Base-by-base conservation (phyloP, 2,329 filamentous ascomycete species). In the Paecilomyces niveus region DNA sequence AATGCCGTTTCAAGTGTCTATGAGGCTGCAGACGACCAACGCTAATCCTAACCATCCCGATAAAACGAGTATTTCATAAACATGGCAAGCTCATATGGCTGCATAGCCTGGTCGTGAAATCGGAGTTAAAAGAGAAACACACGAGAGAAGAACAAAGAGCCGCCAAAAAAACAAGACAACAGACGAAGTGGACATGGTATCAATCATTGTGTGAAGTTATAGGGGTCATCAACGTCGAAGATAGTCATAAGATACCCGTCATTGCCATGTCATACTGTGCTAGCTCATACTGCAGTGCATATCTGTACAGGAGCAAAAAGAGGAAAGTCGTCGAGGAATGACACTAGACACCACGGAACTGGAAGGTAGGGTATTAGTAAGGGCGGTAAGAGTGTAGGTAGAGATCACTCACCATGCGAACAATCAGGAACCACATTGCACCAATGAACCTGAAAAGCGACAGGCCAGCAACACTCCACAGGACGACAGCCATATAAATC, bases 351-450 rank as follows among this genome's bases (percentile, higher is more conserved):
- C 79, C 80, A 53, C 80, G 79, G 78, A 81, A 81, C 79, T 81
- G 63, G 18, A 57, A 1, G 53, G 18, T n/a, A 24, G 21, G 64
- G 77, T 68, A 76, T 72, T 53, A 61, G 31, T 39, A 52, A 13
- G 33, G 39, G 35, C 26, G 15, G 4, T 11, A 31, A 24, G 24
- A 13, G 21, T 21, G 58, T 21, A 9, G 22, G 50, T 18, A n/a
- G n/a, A 21, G 39, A 45, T 45, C n/a, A 74, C 91, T 85, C 74
- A 96, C 93, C 84, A 95, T 83, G 68, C 92, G 83, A 58, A 93
- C 88, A 66, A 97, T 82, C 80, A 99, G 83, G 78, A 97, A 97
- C 90, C 92, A 96, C 75, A 90, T 81, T 0, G 90, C 90, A 2
- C 92, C 92, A 24, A 92, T 76, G 67, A 97, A 96, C 72, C 93